These are phyloP conservation scores for Cylindrodendrum hubeiense DNA, from an alignment of 2,329 filamentous ascomycete species.

Conservation along the genomic window DNA sequence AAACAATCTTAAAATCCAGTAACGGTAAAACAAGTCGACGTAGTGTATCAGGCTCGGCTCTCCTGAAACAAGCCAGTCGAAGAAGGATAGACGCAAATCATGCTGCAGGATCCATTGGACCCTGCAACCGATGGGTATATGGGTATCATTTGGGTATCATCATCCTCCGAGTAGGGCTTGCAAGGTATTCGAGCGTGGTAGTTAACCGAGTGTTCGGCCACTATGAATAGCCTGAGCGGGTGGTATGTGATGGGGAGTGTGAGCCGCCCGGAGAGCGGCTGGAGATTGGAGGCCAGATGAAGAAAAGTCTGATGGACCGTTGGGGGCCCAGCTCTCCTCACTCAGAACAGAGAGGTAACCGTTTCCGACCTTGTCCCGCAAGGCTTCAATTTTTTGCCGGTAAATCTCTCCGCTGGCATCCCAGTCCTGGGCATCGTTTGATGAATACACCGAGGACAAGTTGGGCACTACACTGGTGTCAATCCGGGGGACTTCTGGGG, in stretches of 20 bases:
- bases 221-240: conserved; percentile 64
- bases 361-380: conserved; percentile 87
- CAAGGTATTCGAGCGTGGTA: conserved; percentile 28
- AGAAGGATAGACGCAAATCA: conserved; percentile 38
- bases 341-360: conserved; percentile 89
- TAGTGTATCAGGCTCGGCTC: conserved; percentile 27
- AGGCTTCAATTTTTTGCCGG: conserved; percentile 86
- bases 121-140: conserved; percentile 39
- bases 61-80: conserved; percentile 32
- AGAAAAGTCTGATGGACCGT: conserved; percentile 38
- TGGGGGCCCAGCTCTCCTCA: conserved; percentile 74
- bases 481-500: conserved; percentile 42
- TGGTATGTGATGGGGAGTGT: conserved; percentile 47
- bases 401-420: conserved; percentile 82
- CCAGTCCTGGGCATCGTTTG: conserved; percentile 63
- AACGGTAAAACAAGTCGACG: conserved; percentile 18
- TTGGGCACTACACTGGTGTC: conserved; percentile 39
- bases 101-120: conserved; percentile 27
- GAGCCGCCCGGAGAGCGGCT: conserved; percentile 46
- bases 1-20: conserved; percentile 33
- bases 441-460: conserved; percentile 32
- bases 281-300: conserved; percentile 41
- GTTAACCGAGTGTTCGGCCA: conserved; percentile 63
- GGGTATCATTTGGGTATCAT: conserved; percentile 49
- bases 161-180: conserved; percentile 32